These are phyloP conservation scores for Lodderomyces orthopsilosis DNA, from an alignment of 1,139 yeast species.

Conservation along the genomic window DNA sequence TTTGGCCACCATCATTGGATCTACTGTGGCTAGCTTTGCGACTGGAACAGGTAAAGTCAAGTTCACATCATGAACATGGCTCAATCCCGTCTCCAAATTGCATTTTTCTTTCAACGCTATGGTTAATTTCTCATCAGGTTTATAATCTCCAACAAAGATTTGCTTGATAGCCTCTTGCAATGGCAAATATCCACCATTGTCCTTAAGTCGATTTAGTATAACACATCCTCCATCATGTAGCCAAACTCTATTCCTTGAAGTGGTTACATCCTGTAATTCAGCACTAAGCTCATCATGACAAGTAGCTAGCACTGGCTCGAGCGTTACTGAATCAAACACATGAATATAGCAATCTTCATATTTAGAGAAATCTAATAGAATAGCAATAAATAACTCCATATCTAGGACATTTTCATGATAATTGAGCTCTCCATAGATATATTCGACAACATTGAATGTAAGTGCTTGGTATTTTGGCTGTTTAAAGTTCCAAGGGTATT, in stretches of 20 bases:
- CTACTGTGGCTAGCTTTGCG: constrained; percentile 17
- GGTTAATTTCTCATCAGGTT: constrained; percentile 18
- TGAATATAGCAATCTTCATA: constrained; percentile 40
- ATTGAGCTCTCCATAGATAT: constrained; percentile 41
- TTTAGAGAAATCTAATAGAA: constrained; percentile 36
- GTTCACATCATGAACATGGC: constrained; percentile 10
- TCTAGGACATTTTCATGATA: constrained; percentile 46
- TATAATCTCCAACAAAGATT: constrained; percentile 20
- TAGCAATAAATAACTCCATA: constrained; percentile 42
- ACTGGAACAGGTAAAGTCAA: constrained; percentile 16
- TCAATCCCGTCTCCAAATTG: constrained; percentile 6
- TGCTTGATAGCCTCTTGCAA: constrained; percentile 31
- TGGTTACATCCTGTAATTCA: constrained; percentile 41
- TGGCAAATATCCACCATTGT: constrained; percentile 23
- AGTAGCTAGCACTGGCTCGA: constrained; percentile 55
- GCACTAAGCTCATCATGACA: constrained; percentile 40
- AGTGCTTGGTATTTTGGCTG: constrained; percentile 9
- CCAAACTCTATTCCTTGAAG: constrained; percentile 45
- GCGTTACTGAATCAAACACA: constrained; percentile 48
- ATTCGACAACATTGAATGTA: constrained; percentile 15
- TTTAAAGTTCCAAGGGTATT: constrained; percentile 15
- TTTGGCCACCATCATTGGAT: constrained; percentile 9
- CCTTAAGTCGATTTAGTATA: constrained; percentile 24
- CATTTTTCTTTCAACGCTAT: constrained; percentile 4
- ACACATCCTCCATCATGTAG: constrained; percentile 30